A percentile compares a stretch with the other conserved stretches of the same genome.
Conservation (phyloP, 495 filamentous ascomycete genomes). For the Penicillium nucicola region DNA sequence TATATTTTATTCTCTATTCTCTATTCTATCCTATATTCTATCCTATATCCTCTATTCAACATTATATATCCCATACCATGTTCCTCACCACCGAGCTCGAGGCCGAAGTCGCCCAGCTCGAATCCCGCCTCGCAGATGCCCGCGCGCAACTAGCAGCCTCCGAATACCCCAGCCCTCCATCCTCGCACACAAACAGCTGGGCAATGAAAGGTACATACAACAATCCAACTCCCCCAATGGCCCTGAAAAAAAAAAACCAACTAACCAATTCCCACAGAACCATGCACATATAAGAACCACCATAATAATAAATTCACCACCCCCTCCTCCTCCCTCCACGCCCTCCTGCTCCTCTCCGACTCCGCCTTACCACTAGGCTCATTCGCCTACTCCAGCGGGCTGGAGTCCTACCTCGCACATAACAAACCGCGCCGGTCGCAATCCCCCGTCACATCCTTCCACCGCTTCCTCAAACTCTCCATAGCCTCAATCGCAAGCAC, state of each 20-base stretch:
- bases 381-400: conserved; percentile 91
- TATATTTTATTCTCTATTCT: not conserved
- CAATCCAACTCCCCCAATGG: no score
- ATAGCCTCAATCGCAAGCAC: conserved; percentile 74
- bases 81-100: conserved; percentile 14
- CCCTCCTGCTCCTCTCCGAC: conserved; percentile 89
- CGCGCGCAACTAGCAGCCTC: conserved; percentile 19
- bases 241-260: no score
- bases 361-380: conserved; percentile 93
- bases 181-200: conserved; percentile 20
- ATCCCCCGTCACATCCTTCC: conserved; percentile 49
- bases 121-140: conserved; percentile 21
- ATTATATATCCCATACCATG: conserved; percentile 9
- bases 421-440: conserved; percentile 43
- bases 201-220: conserved; percentile 1
- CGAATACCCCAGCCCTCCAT: conserved; percentile 19
- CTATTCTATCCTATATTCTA: conserved; percentile 3
- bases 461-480: conserved; percentile 75
- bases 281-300: not conserved
- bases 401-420: conserved; percentile 93
- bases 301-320: conserved; percentile 12
- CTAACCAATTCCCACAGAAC: not conserved
- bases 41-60: conserved; percentile 2
- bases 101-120: conserved; percentile 19
- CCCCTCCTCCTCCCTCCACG: conserved; percentile 49